Evolutionary conservation across 768 basidiomycete species (phyloP).

Genomic region (Cystobasidium onofrii): DNA sequence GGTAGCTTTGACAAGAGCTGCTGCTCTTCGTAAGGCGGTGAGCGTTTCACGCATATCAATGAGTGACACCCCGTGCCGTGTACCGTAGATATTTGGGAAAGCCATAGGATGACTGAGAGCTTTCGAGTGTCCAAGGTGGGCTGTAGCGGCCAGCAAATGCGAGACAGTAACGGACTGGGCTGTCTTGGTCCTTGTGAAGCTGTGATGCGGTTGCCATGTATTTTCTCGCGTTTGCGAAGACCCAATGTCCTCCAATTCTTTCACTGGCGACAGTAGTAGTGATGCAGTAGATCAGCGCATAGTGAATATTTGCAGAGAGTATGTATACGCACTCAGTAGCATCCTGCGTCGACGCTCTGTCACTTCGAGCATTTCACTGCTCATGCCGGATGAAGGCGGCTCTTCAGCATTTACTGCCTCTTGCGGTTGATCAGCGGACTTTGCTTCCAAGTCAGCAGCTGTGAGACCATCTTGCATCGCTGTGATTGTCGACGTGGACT

Average conservation of each 20-base stretch:
- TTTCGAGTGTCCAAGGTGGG: constrained; percentile 79
- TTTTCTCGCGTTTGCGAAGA: constrained; percentile 64
- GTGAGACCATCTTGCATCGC: not conserved
- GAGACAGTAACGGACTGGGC: constrained; percentile 68
- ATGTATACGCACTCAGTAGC: constrained; percentile 12
- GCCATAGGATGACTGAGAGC: constrained; percentile 82
- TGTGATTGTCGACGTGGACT: not conserved
- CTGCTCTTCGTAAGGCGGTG: constrained; percentile 80
- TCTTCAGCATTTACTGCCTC: not conserved
- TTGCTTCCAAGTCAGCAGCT: not conserved
- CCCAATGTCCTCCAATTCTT: constrained; percentile 50
- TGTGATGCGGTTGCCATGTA: constrained; percentile 64
- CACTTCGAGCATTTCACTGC: not conserved
- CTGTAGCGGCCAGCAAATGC: constrained; percentile 81
- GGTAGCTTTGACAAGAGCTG: constrained; percentile 73
- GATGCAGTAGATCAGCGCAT: not conserved
- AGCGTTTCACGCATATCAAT: constrained; percentile 93
- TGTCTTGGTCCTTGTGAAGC: constrained; percentile 56
- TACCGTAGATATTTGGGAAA: constrained; percentile 83
- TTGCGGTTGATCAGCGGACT: not conserved
- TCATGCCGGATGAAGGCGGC: not conserved
- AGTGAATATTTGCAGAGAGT: not conserved
- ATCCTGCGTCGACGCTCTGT: constrained; percentile 1
- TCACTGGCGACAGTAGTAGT: constrained; percentile 16
- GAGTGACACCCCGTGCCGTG: constrained; percentile 68